Evolutionary conservation across 2,329 filamentous ascomycete genomes (phyloP).

Genomic region (Cordyceps tenuipes): DNA sequence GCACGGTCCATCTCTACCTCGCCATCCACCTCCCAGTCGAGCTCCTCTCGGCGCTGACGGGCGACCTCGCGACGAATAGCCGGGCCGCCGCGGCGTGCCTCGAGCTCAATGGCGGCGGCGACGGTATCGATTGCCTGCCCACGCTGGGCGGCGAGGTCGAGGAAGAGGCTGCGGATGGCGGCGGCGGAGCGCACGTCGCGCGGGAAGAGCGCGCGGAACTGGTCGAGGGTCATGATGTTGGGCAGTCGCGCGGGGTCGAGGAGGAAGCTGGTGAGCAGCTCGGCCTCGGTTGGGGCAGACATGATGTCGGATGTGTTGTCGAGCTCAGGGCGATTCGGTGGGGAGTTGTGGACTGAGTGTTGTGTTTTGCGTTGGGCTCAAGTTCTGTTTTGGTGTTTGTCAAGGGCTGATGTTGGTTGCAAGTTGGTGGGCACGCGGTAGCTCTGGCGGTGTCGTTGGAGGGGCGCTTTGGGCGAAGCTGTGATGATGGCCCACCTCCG

Average conservation of each 20-base stretch:
- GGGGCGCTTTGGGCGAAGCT: background rate
- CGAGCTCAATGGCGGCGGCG: conserved; percentile 54
- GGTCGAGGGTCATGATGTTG: conserved; percentile 61
- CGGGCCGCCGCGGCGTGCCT: conserved; percentile 51
- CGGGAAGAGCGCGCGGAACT: conserved; percentile 73
- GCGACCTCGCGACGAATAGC: conserved; percentile 50
- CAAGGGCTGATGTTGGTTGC: background rate
- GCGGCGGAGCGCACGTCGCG: conserved; percentile 55
- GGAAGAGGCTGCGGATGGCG: conserved; percentile 63
- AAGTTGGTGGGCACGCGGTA: background rate
- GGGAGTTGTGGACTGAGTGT: background rate
- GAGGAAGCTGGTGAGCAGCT: conserved; percentile 70
- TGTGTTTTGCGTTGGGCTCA: background rate
- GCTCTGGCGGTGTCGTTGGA: background rate
- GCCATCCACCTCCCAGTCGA: conserved; percentile 49
- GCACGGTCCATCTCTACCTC: conserved; percentile 55
- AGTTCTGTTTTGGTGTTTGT: background rate
- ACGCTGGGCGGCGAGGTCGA: conserved; percentile 69
- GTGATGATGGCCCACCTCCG: background rate
- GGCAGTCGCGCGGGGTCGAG: conserved; percentile 67
- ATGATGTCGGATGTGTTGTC: background rate
- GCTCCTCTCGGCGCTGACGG: conserved; percentile 41
- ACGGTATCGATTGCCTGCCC: conserved; percentile 61
- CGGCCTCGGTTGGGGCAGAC: conserved; percentile 58
- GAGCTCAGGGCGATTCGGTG: background rate